phyloP scores from a whole-genome alignment of 768 basidiomycete genomes.

The Boletus reticulatus region DNA sequence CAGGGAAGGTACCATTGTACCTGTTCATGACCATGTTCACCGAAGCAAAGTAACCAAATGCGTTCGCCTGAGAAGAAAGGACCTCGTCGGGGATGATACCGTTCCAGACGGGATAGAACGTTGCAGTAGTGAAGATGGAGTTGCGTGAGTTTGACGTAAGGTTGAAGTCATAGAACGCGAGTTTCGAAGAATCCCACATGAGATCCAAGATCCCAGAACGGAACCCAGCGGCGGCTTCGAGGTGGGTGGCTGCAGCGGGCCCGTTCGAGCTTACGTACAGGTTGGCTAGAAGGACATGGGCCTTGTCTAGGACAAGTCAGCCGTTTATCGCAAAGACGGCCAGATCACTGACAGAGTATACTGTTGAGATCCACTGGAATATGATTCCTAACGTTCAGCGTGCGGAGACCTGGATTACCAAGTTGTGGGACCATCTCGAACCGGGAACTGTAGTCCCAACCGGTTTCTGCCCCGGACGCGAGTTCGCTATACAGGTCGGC shows the following conservation, averaged over 20 bases:
- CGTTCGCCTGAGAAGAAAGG: constrained; percentile 46
- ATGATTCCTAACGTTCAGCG: constrained; percentile 66
- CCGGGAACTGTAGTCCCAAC: constrained; percentile 45
- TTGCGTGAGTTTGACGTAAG: constrained; percentile 63
- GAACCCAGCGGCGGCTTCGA: constrained; percentile 49
- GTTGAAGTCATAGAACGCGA: constrained; percentile 94
- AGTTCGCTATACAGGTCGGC: constrained; percentile 81
- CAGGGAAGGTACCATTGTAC: constrained; percentile 85
- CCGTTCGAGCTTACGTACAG: constrained; percentile 54
- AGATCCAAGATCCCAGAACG: constrained; percentile 67
- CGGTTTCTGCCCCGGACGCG: constrained; percentile 85
- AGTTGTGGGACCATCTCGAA: constrained; percentile 38
- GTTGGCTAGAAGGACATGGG: constrained; percentile 55
- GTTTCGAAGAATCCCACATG: constrained; percentile 75
- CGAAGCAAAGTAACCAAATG: constrained; percentile 71
- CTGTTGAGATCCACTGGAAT: constrained; percentile 82
- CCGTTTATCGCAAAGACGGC: constrained; percentile 85
- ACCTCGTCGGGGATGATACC: constrained; percentile 80
- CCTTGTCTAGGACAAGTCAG: constrained; percentile 48
- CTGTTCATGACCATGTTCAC: constrained; percentile 61
- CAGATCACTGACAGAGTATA: constrained; percentile 75
- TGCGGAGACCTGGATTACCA: constrained; percentile 56
- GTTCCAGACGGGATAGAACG: constrained; percentile 85
- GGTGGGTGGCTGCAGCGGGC: constrained; percentile 48
- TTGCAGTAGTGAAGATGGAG: constrained; percentile 66